A percentile compares a stretch with the other conserved stretches of the same genome.
These are phyloP conservation scores for Kodamaea hsintzibuensis DNA, from an alignment of 805 yeast genomes.

Conservation along the genomic window DNA sequence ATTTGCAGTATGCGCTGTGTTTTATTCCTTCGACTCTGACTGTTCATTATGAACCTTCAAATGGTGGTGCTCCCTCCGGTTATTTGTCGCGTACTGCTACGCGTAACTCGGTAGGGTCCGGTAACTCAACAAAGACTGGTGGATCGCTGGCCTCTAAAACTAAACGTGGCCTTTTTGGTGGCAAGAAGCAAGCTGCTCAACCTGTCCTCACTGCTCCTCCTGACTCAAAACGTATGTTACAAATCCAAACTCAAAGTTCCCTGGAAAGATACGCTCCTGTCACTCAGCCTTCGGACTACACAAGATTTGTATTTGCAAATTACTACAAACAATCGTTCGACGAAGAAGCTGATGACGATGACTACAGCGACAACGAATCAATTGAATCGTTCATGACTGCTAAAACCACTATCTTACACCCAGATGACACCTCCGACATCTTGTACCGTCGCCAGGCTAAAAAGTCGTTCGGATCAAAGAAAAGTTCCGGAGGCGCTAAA, in stretches of 20 bases:
- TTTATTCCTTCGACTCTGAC: constrained; percentile 32
- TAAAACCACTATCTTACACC: constrained; percentile 24
- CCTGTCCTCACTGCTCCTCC: constrained; percentile 15
- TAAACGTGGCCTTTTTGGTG: constrained; percentile 31
- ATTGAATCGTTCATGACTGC: constrained; percentile 38
- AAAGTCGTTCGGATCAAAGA: constrained; percentile 1
- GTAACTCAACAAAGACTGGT: constrained; percentile 28
- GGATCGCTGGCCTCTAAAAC: constrained; percentile 26
- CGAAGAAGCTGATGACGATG: constrained; percentile 16
- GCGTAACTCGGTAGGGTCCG: constrained; percentile 24
- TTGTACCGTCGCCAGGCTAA: constrained; percentile 3
- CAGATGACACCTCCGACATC: constrained; percentile 12
- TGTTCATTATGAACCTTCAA: constrained; percentile 10
- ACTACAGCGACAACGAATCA: constrained; percentile 23
- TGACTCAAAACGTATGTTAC: constrained; percentile 28
- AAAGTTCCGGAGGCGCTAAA: background rate
- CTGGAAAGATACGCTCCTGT: constrained; percentile 25
- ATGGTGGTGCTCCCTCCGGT: constrained; percentile 8
- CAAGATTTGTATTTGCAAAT: constrained; percentile 21
- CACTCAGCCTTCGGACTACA: constrained; percentile 21
- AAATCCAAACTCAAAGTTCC: constrained; percentile 28
- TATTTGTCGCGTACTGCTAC: constrained; percentile 24
- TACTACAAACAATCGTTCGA: constrained; percentile 19
- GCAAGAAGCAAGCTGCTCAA: constrained; percentile 12
- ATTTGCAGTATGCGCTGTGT: constrained; percentile 29